These are phyloP conservation scores for Spatholobus suberectus DNA, from an alignment of 306 rosid species.

Conservation along the genomic window DNA sequence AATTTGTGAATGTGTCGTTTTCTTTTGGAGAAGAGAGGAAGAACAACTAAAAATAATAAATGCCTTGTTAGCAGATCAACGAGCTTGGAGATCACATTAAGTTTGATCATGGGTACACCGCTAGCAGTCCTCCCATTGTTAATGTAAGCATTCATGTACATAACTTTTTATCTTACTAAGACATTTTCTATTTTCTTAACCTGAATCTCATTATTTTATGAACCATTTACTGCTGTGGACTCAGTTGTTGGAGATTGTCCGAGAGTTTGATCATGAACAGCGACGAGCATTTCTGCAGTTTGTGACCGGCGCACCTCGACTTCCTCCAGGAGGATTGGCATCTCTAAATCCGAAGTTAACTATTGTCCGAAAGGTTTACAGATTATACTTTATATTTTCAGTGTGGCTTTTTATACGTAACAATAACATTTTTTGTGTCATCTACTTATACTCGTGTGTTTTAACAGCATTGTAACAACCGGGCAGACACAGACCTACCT, in stretches of 20 bases:
- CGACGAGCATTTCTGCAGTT: conserved; percentile 93
- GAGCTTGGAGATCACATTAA: conserved; percentile 90
- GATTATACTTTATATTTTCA: neutral
- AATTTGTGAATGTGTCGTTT: conserved; percentile 21
- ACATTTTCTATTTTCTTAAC: neutral
- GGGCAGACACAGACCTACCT: conserved; percentile 80
- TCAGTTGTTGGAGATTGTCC: conserved; percentile 88
- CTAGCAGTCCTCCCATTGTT: conserved; percentile 90
- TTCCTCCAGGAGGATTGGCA: conserved; percentile 98
- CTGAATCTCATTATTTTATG: conserved; percentile 5
- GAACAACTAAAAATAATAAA: neutral
- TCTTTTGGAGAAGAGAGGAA: neutral
- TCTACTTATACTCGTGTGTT: conserved; percentile 17
- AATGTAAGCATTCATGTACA: conserved; percentile 57
- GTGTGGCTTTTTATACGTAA: neutral
- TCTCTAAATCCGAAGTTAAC: conserved; percentile 96
- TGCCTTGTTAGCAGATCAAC: conserved; percentile 56
- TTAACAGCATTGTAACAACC: conserved; percentile 76
- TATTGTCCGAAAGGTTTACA: conserved; percentile 83
- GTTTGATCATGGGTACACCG: conserved; percentile 97
- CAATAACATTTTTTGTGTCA: conserved; percentile 15
- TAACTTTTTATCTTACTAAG: neutral
- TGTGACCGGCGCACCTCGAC: conserved; percentile 96
- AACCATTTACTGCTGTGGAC: conserved; percentile 24
- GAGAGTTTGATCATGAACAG: conserved; percentile 69